phyloP scores from a whole-genome alignment of 2,329 filamentous ascomycete genomes.

The Metarhizium robertsii region DNA sequence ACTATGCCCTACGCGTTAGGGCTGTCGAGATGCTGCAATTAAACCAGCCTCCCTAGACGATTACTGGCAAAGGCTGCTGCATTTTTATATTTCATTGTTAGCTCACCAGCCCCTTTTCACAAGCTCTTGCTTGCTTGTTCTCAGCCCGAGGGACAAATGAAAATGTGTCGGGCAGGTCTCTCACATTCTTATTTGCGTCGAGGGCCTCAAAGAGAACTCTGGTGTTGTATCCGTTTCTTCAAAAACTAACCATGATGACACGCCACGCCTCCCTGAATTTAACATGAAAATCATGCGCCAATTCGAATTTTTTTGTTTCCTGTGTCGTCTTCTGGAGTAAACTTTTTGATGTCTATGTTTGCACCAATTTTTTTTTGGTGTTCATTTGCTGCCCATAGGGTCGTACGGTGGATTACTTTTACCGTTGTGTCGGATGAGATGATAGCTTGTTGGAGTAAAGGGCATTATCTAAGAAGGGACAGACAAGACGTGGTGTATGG shows the following conservation, averaged over 20 bases:
- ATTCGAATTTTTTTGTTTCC: neutral
- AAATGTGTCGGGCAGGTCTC: conserved; percentile 12
- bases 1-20: neutral
- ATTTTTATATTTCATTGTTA: conserved; percentile 3
- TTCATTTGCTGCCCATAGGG: neutral
- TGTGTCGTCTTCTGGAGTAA: neutral
- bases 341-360: neutral
- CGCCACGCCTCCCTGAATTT: conserved; percentile 8
- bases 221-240: neutral
- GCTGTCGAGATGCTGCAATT: neutral
- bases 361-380: neutral
- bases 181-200: conserved; percentile 6
- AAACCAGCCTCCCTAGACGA: neutral
- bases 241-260: conserved; percentile 7
- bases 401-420: neutral
- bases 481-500: neutral
- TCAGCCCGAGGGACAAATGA: conserved; percentile 4
- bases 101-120: neutral
- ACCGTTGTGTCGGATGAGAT: neutral
- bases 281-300: conserved; percentile 1
- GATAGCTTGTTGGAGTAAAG: neutral
- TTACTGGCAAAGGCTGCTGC: neutral
- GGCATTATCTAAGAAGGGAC: neutral
- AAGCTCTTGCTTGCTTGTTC: neutral
- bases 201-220: neutral